Percentiles rank a stretch among this genome's conserved stretches.
Evolutionary conservation across 2,329 filamentous ascomycete genomes (phyloP).

Genomic region (Trichoderma gracile): DNA sequence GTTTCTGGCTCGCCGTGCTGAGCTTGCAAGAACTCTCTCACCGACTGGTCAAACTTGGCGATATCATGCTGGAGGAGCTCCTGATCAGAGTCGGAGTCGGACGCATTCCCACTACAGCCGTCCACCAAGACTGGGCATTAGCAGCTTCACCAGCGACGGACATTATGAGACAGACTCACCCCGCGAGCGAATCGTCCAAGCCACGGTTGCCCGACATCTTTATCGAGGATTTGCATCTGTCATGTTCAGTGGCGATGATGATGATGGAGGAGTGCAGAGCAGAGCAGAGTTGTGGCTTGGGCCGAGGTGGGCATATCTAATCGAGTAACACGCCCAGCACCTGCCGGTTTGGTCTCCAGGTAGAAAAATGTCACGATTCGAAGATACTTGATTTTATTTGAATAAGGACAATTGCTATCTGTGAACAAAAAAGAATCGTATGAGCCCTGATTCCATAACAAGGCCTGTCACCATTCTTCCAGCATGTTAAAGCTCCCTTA

Average conservation of each 20-base stretch:
- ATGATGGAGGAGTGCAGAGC: not conserved
- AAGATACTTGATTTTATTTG: too few species aligned
- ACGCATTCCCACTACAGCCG: conserved; percentile 35
- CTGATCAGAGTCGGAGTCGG: conserved; percentile 48
- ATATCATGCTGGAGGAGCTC: conserved; percentile 48
- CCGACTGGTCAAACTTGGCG: conserved; percentile 46
- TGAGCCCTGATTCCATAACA: too few species aligned
- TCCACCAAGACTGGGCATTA: not conserved
- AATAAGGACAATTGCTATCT: not conserved
- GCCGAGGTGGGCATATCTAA: not conserved
- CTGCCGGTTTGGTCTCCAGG: too few species aligned
- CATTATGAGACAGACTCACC: not conserved
- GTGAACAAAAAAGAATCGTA: too few species aligned
- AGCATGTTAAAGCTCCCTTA: too few species aligned
- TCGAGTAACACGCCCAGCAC: too few species aligned
- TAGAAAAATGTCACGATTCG: too few species aligned
- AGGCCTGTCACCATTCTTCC: too few species aligned
- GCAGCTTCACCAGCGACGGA: not conserved
- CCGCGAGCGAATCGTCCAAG: not conserved
- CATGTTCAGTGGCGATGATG: not conserved
- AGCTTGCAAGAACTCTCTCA: conserved; percentile 44
- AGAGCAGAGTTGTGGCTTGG: not conserved
- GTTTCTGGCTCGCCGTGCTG: conserved; percentile 37
- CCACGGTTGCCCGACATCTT: conserved; percentile 4
- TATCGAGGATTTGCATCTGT: not conserved